Evolutionary conservation across 192 early-diverging fungal genomes (phyloP), one percentile per base, ranked within the genome.

Genomic region (Linnemannia hyalina): DNA sequence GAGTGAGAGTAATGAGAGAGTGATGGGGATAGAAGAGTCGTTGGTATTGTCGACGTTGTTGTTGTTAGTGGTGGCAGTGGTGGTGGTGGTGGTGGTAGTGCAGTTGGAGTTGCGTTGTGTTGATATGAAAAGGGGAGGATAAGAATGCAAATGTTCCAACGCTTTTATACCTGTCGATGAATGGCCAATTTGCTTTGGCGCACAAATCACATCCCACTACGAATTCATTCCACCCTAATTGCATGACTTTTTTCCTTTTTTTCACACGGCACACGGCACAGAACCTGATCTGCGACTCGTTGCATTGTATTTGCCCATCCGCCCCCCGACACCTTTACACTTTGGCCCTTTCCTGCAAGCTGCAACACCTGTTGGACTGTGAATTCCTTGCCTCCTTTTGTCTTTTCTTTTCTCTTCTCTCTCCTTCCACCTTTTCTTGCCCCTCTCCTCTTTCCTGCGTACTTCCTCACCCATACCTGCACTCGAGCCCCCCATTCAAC

Each of bases 11-110:
- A 52, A 52, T 52, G 49, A 52, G 74, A 18, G 72, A 54, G 42
- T 6, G 29, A 40, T 20, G 46, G 44, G 6, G 23, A 44, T 81
- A 22, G 36, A 68, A 71, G 40, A 16, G 69, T 26, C 7, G 89
- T 22, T 90, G 88, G 81, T 36, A 54, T 15, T 68, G 77, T 29
- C 15, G 55, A 4, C 10, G 44, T 0, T 46, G 44, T 11, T 46
- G 44, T 26, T 68, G 75, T 22, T 26, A 29, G 10, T 52, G 54
- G 63, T 29, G 82, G 29, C 88, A 80, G 89, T 23, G 63, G 26
- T 68, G 77, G 44, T 20, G 18, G 18, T 20, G 16, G 16, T 81
- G 35, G 35, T 49, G 60, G 46, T 20, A n/a, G n/a, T 35, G 35
- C 35, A 35, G 35, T 35, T 35, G 35, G 35, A 35, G 36, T 6